Evolutionary conservation across 179 eudicot genomes (phyloP).

Genomic region (Drosera spatulata): DNA sequence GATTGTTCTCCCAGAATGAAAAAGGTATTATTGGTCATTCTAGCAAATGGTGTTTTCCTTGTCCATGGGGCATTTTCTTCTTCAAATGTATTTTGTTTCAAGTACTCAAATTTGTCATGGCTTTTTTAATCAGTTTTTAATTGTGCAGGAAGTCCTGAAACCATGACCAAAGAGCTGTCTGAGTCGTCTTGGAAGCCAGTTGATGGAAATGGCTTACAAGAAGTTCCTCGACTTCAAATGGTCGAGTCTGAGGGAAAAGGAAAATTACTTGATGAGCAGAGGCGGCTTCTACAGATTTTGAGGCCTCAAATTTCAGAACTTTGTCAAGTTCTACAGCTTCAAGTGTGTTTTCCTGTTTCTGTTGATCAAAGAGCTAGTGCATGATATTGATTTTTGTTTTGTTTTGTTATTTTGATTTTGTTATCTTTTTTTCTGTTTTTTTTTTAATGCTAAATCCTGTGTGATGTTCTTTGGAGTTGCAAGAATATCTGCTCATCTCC

Average conservation of each 20-base stretch:
- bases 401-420: too few relatives aligned
- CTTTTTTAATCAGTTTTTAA: background rate
- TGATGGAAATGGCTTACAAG: conserved; percentile 7
- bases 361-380: too few relatives aligned
- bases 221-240: conserved; percentile 8
- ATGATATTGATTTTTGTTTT: too few relatives aligned
- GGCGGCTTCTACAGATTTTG: conserved; percentile 32
- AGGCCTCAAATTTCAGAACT: conserved; percentile 34
- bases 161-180: conserved; percentile 4
- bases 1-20: conserved; percentile 15
- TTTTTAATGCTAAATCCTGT: too few relatives aligned
- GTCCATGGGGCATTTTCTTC: background rate
- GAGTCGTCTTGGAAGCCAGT: conserved; percentile 2
- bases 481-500: too few relatives aligned
- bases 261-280: conserved; percentile 29
- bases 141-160: conserved; percentile 23
- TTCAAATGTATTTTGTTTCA: background rate
- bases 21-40: conserved; percentile 7
- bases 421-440: too few relatives aligned
- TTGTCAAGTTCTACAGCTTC: conserved; percentile 43
- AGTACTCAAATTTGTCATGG: background rate
- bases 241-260: conserved; percentile 17
- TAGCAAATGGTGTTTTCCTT: background rate
- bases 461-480: too few relatives aligned
- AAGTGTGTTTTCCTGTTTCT: conserved; percentile 31